Evolutionary conservation across 768 basidiomycete genomes (phyloP).

Genomic region (Rhodosporidiobolus sp.): DNA sequence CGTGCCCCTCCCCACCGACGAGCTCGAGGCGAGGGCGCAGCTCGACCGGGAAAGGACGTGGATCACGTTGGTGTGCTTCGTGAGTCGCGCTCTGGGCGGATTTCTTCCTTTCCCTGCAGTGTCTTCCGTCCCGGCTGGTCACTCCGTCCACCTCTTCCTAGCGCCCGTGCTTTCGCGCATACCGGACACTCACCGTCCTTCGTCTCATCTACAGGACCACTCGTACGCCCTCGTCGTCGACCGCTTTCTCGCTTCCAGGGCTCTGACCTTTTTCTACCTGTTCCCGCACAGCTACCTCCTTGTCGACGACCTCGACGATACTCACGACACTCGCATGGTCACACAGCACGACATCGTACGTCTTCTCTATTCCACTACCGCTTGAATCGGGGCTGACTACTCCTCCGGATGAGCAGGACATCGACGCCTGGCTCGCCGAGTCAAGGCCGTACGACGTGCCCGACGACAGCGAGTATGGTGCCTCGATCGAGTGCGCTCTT

Average conservation of each 20-base stretch:
- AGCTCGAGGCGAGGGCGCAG: slow-evolving; percentile 4
- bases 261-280: background rate
- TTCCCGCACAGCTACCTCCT: background rate
- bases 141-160: too few relatives aligned
- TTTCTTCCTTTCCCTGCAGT: too few relatives aligned
- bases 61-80: slow-evolving; percentile 11
- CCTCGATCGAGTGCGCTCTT: background rate
- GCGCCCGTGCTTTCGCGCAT: too few relatives aligned
- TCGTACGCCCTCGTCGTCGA: background rate
- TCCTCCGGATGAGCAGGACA: too few relatives aligned
- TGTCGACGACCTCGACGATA: background rate
- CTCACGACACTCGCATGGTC: slow-evolving; percentile 17
- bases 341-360: slow-evolving; percentile 4
- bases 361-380: background rate
- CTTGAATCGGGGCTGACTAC: too few relatives aligned
- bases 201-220: too few relatives aligned
- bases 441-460: background rate
- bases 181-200: too few relatives aligned
- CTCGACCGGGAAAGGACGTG: slow-evolving; percentile 22
- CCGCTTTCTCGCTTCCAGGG: background rate
- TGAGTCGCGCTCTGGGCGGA: too few relatives aligned
- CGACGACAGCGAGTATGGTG: background rate
- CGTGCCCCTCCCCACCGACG: slow-evolving; percentile 2
- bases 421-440: slow-evolving; percentile 1
- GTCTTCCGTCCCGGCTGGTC: too few relatives aligned